phyloP scores from a whole-genome alignment of 805 yeast species.

The Jamesozyma lodderae region DNA sequence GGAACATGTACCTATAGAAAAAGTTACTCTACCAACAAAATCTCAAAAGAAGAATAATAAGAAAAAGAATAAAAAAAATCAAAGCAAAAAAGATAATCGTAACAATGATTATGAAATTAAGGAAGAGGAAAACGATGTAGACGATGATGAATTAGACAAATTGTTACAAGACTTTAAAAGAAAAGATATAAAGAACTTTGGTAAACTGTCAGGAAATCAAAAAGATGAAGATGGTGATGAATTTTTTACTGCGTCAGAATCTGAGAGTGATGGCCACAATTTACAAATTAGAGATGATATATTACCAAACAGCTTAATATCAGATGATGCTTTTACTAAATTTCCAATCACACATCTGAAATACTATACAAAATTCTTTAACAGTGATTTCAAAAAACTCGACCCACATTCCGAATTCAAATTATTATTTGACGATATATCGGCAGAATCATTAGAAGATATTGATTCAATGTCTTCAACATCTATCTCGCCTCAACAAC shows the following conservation, averaged over 20 bases:
- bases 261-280: slow-evolving; percentile 19
- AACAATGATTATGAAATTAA: slow-evolving; percentile 1
- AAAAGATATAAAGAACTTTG: slow-evolving; percentile 18
- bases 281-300: slow-evolving; percentile 5
- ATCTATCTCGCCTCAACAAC: slow-evolving; percentile 57
- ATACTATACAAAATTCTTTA: slow-evolving; percentile 15
- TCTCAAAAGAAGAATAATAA: slow-evolving; percentile 22
- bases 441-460: slow-evolving; percentile 59
- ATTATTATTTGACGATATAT: slow-evolving; percentile 60
- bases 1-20: slow-evolving; percentile 1
- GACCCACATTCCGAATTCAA: slow-evolving; percentile 74
- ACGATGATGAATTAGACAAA: slow-evolving; percentile 52
- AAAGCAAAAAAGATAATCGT: slow-evolving; percentile 17
- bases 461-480: slow-evolving; percentile 68
- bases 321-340: slow-evolving; percentile 20
- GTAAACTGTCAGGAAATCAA: slow-evolving; percentile 6
- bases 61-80: slow-evolving; percentile 20
- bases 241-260: slow-evolving; percentile 36
- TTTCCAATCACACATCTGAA: slow-evolving; percentile 13
- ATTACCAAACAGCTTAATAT: slow-evolving; percentile 29
- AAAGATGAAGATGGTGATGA: slow-evolving; percentile 30
- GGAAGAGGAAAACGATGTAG: slow-evolving; percentile 12
- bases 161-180: slow-evolving; percentile 38
- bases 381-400: slow-evolving; percentile 34
- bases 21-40: slow-evolving; percentile 2